Evolutionary conservation across 768 basidiomycete genomes (phyloP), one percentile per base, ranked within the genome.

Genomic region (Mycena floridula): DNA sequence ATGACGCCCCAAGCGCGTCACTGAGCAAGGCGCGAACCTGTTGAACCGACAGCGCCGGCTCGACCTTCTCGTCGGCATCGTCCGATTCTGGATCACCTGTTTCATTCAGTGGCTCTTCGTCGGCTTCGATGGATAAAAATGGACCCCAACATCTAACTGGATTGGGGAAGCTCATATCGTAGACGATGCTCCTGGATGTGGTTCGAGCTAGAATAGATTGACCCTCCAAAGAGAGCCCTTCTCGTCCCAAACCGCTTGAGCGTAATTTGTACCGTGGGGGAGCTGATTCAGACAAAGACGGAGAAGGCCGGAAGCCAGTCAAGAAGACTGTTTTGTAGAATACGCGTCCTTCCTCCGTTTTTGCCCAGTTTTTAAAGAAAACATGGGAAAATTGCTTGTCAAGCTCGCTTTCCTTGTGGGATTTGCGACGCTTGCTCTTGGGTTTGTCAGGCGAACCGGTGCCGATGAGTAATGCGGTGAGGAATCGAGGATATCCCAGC

Each of bases 291-390:
- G 38, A 24, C 22, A 24, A 13, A 39, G 23, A 15, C 24, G 54
- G 46, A 25, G 61, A 41, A 5, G 64, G 51, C 4, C 55, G 60
- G 43, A 73, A 67, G 8, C 70, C 70, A 0, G 68, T 64, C 40
- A 57, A 58, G 23, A 64, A 67, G 5, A 72, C 47, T 43, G 72
- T 60, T 23, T 54, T 61, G 25, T 64, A 62, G 24, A 70, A 64
- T 13, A 54, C 42, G 6, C 63, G 59, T 23, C 56, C 55, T 11
- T 60, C 52, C 4, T 48, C 46, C 16, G 58, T 56, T 9, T 44
- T 44, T 7, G 45, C 49, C 48, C 55, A 54, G n/a, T 22, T 22
- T 12, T 39, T 24, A 4, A 16, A 15, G 8, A 20, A 22, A 13
- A 5, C 35, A 25, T 11, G 57, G 53, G 28, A 40, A 42, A 21